These are phyloP conservation scores for Trametes sanguinea DNA, from an alignment of 768 basidiomycete genomes.

Conservation along the genomic window DNA sequence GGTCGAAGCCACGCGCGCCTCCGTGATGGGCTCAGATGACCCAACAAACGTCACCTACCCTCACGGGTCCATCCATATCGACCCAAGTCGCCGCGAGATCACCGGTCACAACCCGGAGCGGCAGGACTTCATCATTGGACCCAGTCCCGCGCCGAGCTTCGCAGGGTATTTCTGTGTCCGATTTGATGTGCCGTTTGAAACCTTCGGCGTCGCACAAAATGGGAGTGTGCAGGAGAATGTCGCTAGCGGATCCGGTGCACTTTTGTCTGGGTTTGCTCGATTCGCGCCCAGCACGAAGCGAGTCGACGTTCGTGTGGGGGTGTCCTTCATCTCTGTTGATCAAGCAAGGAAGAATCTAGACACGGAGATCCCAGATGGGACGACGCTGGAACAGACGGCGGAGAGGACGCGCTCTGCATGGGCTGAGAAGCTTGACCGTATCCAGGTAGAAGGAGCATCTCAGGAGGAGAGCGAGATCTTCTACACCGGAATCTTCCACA, in stretches of 20 bases:
- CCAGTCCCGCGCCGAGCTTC: slow-evolving; percentile 39
- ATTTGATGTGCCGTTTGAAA: slow-evolving; percentile 48
- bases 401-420: slow-evolving; percentile 36
- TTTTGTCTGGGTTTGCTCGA: slow-evolving; percentile 53
- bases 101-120: slow-evolving; percentile 67
- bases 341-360: slow-evolving; percentile 50
- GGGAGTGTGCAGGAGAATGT: slow-evolving; percentile 37
- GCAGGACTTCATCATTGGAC: slow-evolving; percentile 71
- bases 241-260: slow-evolving; percentile 40
- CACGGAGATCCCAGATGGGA: slow-evolving; percentile 42
- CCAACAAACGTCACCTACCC: slow-evolving; percentile 54
- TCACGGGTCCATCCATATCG: slow-evolving; percentile 50
- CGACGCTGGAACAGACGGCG: slow-evolving; percentile 41
- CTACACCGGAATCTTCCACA: slow-evolving; percentile 66
- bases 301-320: slow-evolving; percentile 62
- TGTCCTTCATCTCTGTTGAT: slow-evolving; percentile 73
- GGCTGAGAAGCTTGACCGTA: slow-evolving; percentile 44
- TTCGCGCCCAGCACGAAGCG: slow-evolving; percentile 39
- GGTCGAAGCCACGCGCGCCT: slow-evolving; percentile 66
- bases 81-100: slow-evolving; percentile 48
- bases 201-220: slow-evolving; percentile 54
- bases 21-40: slow-evolving; percentile 55
- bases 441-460: slow-evolving; percentile 38
- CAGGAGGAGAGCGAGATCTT: slow-evolving; percentile 38
- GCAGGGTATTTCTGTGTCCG: slow-evolving; percentile 59